phyloP scores from a whole-genome alignment of 2,329 filamentous ascomycete genomes.

The Leptodontidium sp. region DNA sequence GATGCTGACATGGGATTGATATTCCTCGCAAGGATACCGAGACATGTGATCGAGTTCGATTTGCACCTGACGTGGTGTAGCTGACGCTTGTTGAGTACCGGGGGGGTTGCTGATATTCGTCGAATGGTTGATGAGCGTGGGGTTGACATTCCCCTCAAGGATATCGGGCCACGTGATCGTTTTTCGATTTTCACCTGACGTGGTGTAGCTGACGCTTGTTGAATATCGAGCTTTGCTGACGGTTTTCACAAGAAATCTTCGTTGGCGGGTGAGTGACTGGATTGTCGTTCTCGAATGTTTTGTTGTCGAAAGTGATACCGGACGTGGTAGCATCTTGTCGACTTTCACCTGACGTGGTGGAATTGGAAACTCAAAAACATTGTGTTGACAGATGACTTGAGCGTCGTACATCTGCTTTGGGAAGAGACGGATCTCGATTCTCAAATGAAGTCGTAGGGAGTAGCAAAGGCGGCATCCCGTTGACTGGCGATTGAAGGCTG shows the following conservation, averaged over 20 bases:
- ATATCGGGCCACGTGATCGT: background rate
- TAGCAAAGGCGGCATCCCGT: constrained; percentile 7
- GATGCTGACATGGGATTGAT: constrained; percentile 1
- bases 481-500: constrained; percentile 3
- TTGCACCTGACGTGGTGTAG: no score
- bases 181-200: background rate
- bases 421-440: background rate
- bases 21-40: constrained; percentile 2
- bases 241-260: constrained; percentile 8
- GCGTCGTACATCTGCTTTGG: constrained; percentile 10
- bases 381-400: constrained; percentile 3
- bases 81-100: no score
- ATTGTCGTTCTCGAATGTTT: constrained; percentile 8
- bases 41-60: background rate
- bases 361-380: background rate
- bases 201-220: no score
- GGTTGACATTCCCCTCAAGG: constrained; percentile 3
- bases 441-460: constrained; percentile 10
- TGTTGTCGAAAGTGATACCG: constrained; percentile 2
- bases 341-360: constrained; percentile 7
- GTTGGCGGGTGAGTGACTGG: constrained; percentile 5
- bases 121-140: background rate
- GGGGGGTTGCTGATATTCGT: background rate
- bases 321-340: background rate
- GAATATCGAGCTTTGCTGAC: background rate